Evolutionary conservation across 129 eudicot genomes (phyloP), one percentile per base, ranked within the genome.

Genomic region (Saussurea involucrata): DNA sequence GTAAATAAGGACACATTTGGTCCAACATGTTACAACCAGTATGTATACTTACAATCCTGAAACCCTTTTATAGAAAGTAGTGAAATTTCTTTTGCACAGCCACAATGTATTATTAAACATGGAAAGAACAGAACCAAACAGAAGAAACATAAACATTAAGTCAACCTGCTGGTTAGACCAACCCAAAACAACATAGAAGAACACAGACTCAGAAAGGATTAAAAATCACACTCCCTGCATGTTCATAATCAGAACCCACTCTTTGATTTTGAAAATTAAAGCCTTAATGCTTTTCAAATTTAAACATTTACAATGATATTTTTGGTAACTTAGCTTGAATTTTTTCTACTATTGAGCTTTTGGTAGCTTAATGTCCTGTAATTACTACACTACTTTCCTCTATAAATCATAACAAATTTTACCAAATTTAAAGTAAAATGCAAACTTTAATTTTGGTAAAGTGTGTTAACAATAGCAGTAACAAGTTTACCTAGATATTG

Each of bases 401-500:
- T 32, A 15, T 22, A 24, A n/a, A 65, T 36, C 66, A 63, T 63
- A 66, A 33, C 69, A 24, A 80, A 32, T 0, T 12, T 17, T 8
- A 65, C 78, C 68, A 66, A 66, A 15, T 44, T 66, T 0, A 49
- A 17, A 36, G 64, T 31, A 21, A 31, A 76, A 67, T 5, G 21
- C 33, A 13, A 49, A 22, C 73, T 32, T 67, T 67, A 46, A n/a
- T 9, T 49, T 27, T 72, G 42, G 40, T 57, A 72, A 46, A 49
- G 6, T 53, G 3, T 34, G 55, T 6, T 32, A 44, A 42, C 12
- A 33, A 53, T 29, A 37, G 46, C 46, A 74, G 5, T 18, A 36
- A 74, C 36, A 4, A 18, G 4, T 6, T 58, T 75, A 86, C 90
- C 90, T 83, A 31, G 80, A 76, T 57, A 86, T 44, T 2, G 87